Evolutionary conservation across 768 basidiomycete species (phyloP).

Genomic region (Tricholoma bakamatsutake): DNA sequence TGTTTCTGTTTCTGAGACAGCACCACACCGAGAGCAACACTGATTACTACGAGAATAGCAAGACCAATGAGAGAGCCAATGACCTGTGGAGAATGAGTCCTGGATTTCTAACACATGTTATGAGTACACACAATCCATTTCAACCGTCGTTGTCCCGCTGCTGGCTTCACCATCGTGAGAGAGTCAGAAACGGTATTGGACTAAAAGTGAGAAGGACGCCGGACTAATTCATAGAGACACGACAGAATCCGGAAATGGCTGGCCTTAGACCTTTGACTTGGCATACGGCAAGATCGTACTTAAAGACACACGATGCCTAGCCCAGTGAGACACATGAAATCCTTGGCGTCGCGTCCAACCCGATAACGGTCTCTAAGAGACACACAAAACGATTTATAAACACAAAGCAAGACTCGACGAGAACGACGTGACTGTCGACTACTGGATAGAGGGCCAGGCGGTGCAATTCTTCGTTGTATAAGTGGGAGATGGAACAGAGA

Average conservation of each 20-base stretch:
- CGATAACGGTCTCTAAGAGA: no score
- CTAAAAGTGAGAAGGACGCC: background rate
- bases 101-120: background rate
- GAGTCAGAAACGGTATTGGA: background rate
- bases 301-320: no score
- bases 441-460: no score
- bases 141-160: conserved; percentile 30
- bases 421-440: no score
- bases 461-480: no score
- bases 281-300: background rate
- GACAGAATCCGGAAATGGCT: conserved; percentile 2
- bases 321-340: no score
- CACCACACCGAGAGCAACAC: conserved; percentile 58
- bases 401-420: no score
- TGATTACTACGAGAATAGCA: conserved; percentile 37
- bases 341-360: no score
- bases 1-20: conserved; percentile 53
- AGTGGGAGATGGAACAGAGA: no score
- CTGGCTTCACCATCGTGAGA: conserved; percentile 21
- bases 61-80: conserved; percentile 43
- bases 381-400: no score
- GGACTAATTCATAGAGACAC: background rate
- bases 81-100: conserved; percentile 27
- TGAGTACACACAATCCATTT: conserved; percentile 50
- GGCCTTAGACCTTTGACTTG: background rate